Conservation (phyloP, 441 rosid species). For the Raphanus hybrid region DNA sequence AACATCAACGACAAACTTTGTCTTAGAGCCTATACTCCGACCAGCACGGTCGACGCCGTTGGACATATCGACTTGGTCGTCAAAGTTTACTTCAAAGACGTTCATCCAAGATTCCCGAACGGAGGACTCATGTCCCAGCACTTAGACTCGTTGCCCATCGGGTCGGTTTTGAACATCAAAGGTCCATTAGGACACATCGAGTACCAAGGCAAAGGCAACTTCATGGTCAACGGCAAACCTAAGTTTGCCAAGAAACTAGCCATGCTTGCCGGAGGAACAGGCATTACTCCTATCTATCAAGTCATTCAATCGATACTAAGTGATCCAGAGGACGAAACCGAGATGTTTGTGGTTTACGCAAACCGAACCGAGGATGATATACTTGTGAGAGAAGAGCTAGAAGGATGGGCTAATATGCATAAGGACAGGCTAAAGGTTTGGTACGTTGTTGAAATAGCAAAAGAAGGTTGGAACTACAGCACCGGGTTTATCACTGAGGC, state of each 20-base stretch:
- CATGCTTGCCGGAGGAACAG: slow-evolving; percentile 87
- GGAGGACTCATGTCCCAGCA: slow-evolving; percentile 82
- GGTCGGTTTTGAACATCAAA: slow-evolving; percentile 61
- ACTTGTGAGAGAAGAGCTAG: slow-evolving; percentile 65
- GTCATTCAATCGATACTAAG: slow-evolving; percentile 65
- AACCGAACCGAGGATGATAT: slow-evolving; percentile 81
- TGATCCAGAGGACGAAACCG: slow-evolving; percentile 69
- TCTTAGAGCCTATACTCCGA: slow-evolving; percentile 83
- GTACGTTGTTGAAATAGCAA: slow-evolving; percentile 60
- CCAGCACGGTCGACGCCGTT: slow-evolving; percentile 57
- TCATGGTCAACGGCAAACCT: slow-evolving; percentile 63
- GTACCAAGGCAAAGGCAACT: slow-evolving; percentile 63
- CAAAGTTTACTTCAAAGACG: slow-evolving; percentile 68
- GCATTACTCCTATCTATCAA: slow-evolving; percentile 79
- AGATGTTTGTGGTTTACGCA: slow-evolving; percentile 70
- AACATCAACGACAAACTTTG: slow-evolving; percentile 60
- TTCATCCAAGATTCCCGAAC: slow-evolving; percentile 67
- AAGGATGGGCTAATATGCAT: slow-evolving; percentile 59
- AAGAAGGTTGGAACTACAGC: slow-evolving; percentile 74
- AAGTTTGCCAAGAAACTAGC: slow-evolving; percentile 64
- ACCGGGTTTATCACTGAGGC: slow-evolving; percentile 61
- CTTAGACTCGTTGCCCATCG: slow-evolving; percentile 59
- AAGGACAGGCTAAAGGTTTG: slow-evolving; percentile 67
- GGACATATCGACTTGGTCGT: slow-evolving; percentile 78
- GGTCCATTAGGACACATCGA: slow-evolving; percentile 83